Percentiles rank a stretch among this genome's conserved stretches.
Conservation (phyloP, 768 basidiomycete species). For the Auricularia heimuer region DNA sequence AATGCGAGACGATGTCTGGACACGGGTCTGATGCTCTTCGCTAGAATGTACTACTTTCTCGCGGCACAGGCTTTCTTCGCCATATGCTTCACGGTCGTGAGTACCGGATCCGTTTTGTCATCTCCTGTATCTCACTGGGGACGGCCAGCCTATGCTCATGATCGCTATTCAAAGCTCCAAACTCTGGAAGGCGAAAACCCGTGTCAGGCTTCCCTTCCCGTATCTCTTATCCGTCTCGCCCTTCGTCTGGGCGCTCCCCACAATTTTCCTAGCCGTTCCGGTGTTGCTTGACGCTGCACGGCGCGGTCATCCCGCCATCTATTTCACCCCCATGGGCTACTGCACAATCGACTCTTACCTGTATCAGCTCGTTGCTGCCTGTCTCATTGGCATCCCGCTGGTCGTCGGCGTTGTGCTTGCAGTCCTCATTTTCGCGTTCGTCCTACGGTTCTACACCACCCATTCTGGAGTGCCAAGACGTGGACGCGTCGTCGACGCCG, state of each 20-base stretch:
- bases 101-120: background rate
- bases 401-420: background rate
- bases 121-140: background rate
- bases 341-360: background rate
- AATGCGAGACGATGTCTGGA: background rate
- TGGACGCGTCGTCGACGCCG: background rate
- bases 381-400: background rate
- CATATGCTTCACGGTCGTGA: background rate
- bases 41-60: conserved; percentile 2
- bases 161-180: background rate
- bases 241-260: background rate
- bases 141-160: background rate
- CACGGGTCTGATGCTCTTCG: background rate
- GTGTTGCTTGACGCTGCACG: background rate
- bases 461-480: background rate
- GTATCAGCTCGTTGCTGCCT: background rate
- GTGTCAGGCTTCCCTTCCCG: background rate
- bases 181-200: background rate
- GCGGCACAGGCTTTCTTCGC: conserved; percentile 1
- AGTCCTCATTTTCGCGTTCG: background rate
- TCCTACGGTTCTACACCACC: background rate
- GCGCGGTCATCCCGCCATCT: background rate
- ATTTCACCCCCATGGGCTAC: background rate
- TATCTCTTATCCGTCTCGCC: background rate
- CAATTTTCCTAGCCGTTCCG: background rate